These are phyloP conservation scores for Extremus antarcticus DNA, from an alignment of 495 filamentous ascomycete genomes.

Conservation along the genomic window DNA sequence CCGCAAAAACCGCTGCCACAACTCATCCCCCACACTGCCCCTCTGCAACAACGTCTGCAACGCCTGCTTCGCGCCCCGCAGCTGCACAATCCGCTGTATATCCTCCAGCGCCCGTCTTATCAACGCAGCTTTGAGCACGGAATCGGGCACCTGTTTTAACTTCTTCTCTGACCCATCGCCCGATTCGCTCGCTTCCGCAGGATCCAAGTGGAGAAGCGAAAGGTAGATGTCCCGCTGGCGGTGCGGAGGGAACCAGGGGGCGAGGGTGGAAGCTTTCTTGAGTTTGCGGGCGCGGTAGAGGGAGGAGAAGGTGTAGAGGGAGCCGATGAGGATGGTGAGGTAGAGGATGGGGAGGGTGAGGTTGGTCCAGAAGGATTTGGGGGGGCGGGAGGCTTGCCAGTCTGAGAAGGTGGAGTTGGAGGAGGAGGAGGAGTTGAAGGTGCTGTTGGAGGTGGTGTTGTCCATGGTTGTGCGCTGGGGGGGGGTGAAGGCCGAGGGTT, in stretches of 20 bases:
- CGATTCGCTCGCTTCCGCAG: slow-evolving; percentile 31
- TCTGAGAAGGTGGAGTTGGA: slow-evolving; percentile 14
- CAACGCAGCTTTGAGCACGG: slow-evolving; percentile 79
- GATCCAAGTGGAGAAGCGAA: slow-evolving; percentile 77
- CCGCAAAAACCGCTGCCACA: slow-evolving; percentile 82
- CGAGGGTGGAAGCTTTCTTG: slow-evolving; percentile 65
- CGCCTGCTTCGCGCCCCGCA: slow-evolving; percentile 75
- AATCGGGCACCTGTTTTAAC: slow-evolving; percentile 64
- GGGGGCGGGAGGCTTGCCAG: slow-evolving; percentile 3
- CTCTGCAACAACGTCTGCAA: slow-evolving; percentile 71
- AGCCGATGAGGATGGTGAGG: slow-evolving; percentile 73
- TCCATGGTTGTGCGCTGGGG: slow-evolving; percentile 12
- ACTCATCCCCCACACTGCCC: slow-evolving; percentile 88
- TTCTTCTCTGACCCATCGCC: slow-evolving; percentile 52
- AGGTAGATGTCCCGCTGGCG: slow-evolving; percentile 89
- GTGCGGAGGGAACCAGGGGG: slow-evolving; percentile 86
- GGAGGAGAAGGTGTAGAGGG: slow-evolving; percentile 79
- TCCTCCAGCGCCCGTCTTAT: slow-evolving; percentile 82
- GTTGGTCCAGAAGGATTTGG: slow-evolving; percentile 48
- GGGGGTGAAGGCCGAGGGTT: too few species aligned
- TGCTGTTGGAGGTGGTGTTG: slow-evolving; percentile 3
- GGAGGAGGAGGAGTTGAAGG: neutral
- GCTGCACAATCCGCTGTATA: slow-evolving; percentile 75
- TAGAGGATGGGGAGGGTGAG: slow-evolving; percentile 79
- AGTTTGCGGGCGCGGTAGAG: slow-evolving; percentile 91